Evolutionary conservation across 2,329 filamentous ascomycete species (phyloP).

Genomic region (Shiraia bambusicola): DNA sequence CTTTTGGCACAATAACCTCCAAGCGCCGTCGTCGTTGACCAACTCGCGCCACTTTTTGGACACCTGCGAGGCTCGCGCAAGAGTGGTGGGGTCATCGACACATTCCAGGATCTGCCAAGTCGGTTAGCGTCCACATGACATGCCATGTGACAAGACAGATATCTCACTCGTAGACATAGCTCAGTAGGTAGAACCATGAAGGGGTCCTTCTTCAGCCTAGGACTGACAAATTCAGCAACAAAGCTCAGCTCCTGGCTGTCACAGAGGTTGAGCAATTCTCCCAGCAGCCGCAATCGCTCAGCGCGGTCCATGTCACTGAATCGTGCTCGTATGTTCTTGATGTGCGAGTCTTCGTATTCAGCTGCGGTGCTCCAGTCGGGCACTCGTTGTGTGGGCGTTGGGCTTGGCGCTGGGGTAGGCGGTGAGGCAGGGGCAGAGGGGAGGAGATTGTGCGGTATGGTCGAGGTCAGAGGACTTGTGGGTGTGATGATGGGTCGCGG

Average conservation of each 20-base stretch:
- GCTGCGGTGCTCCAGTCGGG: slow-evolving; percentile 76
- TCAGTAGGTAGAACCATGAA: slow-evolving; percentile 92
- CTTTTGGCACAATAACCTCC: slow-evolving; percentile 96
- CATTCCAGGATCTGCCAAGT: slow-evolving; percentile 80
- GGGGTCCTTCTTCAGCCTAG: slow-evolving; percentile 91
- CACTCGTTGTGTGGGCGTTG: slow-evolving; percentile 62
- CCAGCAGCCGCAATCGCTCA: slow-evolving; percentile 78
- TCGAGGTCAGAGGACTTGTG: slow-evolving; percentile 51
- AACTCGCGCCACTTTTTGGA: slow-evolving; percentile 92
- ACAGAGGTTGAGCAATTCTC: slow-evolving; percentile 88
- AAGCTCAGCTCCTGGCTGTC: slow-evolving; percentile 95
- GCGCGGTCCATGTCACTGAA: slow-evolving; percentile 76
- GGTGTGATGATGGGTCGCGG: slow-evolving; percentile 53
- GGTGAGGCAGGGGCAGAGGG: slow-evolving; percentile 66
- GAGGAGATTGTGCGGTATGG: slow-evolving; percentile 61
- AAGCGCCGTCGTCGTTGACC: slow-evolving; percentile 93
- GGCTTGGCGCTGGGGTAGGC: slow-evolving; percentile 67
- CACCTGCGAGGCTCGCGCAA: slow-evolving; percentile 93
- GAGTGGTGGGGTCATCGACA: slow-evolving; percentile 92
- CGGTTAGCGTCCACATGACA: slow-evolving; percentile 19
- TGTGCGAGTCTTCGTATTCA: slow-evolving; percentile 79
- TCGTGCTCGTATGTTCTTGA: slow-evolving; percentile 74
- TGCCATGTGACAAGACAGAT: slow-evolving; percentile 15
- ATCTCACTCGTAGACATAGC: slow-evolving; percentile 77
- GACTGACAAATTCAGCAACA: slow-evolving; percentile 93